Base-by-base conservation (phyloP, 73 alveolate species). In the Durusdinium trenchii region DNA sequence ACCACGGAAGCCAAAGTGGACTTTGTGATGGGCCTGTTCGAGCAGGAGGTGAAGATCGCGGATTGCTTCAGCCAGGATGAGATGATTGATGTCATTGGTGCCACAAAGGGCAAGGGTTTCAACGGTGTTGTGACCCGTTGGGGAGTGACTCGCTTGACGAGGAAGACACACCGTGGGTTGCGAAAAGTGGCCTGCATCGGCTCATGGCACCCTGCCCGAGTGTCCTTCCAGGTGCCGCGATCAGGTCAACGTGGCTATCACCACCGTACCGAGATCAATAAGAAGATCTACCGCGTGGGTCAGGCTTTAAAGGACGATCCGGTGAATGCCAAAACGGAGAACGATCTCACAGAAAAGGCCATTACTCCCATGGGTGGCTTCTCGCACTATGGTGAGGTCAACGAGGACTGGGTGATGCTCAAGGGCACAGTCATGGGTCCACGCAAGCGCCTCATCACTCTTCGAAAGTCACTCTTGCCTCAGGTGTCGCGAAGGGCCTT, bases 121-220 rank as follows among this genome's bases (percentile, higher is more conserved):
- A 99, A 99, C 85, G 99, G 99, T 96, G 99, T 99, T 98, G 99
- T 99, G 99, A 99, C 99, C 96, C 99, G 99, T 99, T 99, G 99
- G 99, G 99, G 99, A 50, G 99, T 99, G 84, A 99, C 99, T 95
- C 99, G 99, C 78, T 99, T 99, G 99, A 99, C 99, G 91, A 99
- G 99, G 99, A 99, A 99, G 99, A 99, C 99, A 92, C 99, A 99
- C 99, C 99, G 99, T 99, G 99, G 99, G 94, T 99, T 99, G 99
- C 99, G 99, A 99, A 99, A 99, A 99, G 99, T 99, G 90, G 99
- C 99, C 76, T 99, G 99, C 99, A 99, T 99, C 99, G 99, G 99
- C 83, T 99, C 99, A 64, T 99, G 99, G 99, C 99, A 99, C 99
- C 99, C 99, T 89, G 99, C 99, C 87, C 99, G 99, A 95, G 99